phyloP scores from a whole-genome alignment of 805 yeast species.

The Myxozyma neotropica region DNA sequence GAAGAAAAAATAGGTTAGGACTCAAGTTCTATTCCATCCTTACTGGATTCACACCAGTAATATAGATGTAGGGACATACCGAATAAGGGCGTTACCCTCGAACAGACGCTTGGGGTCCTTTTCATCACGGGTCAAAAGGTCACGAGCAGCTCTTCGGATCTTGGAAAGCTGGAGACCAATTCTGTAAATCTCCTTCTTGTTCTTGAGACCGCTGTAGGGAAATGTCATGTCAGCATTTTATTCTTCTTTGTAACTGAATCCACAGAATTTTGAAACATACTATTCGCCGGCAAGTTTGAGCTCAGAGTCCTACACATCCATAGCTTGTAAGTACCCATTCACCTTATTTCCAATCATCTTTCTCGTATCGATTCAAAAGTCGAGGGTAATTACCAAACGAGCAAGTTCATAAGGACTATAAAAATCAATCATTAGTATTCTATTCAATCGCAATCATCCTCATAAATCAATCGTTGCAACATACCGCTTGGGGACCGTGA shows the following conservation, averaged over 20 bases:
- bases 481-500: slow-evolving; percentile 93
- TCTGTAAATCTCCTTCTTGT: slow-evolving; percentile 99
- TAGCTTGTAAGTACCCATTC: not conserved
- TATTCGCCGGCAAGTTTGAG: slow-evolving; percentile 99
- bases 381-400: slow-evolving; percentile 60
- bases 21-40: slow-evolving; percentile 3
- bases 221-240: slow-evolving; percentile 2
- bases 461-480: slow-evolving; percentile 4
- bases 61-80: slow-evolving; percentile 43
- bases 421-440: not conserved
- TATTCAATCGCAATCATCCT: not conserved
- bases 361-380: not conserved
- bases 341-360: not conserved
- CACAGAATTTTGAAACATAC: slow-evolving; percentile 16
- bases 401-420: slow-evolving; percentile 90
- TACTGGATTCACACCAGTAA: not conserved
- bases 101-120: slow-evolving; percentile 99
- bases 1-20: slow-evolving; percentile 11
- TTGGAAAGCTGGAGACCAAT: slow-evolving; percentile 98
- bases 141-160: slow-evolving; percentile 99
- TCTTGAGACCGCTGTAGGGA: slow-evolving; percentile 79
- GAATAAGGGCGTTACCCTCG: slow-evolving; percentile 99
- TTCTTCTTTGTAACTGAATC: not conserved
- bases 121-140: slow-evolving; percentile 98
- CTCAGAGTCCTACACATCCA: slow-evolving; percentile 71